These are phyloP conservation scores for Triticum turgidum DNA, from an alignment of 176 grass and related monocot genomes.

Conservation along the genomic window DNA sequence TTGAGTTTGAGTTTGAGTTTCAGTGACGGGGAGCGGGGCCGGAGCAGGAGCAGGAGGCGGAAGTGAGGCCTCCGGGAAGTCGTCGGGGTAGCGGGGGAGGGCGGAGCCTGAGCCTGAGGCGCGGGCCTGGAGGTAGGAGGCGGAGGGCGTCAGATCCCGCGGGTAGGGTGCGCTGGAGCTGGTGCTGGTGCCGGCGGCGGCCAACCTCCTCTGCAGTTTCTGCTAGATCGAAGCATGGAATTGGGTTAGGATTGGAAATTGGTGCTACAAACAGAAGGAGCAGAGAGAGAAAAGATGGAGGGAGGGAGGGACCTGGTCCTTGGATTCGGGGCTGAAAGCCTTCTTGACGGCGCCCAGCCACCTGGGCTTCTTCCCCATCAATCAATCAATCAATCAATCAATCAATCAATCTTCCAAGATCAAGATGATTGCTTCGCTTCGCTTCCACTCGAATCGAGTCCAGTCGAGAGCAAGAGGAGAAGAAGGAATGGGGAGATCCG, in stretches of 20 bases:
- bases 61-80: slow-evolving; percentile 29
- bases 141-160: slow-evolving; percentile 45
- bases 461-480: too few relatives aligned
- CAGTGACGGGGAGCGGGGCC: not conserved
- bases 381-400: too few relatives aligned
- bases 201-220: slow-evolving; percentile 55
- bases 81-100: slow-evolving; percentile 26
- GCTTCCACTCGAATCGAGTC: too few relatives aligned
- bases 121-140: slow-evolving; percentile 20
- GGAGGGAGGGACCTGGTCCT: slow-evolving; percentile 7
- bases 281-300: not conserved
- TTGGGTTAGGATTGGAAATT: slow-evolving; percentile 21
- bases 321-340: slow-evolving; percentile 69
- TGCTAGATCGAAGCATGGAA: slow-evolving; percentile 25
- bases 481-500: too few relatives aligned
- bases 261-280: too few relatives aligned
- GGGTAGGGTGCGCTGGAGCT: not conserved
- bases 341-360: slow-evolving; percentile 80
- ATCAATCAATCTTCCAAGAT: too few relatives aligned
- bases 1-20: not conserved
- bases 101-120: not conserved
- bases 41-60: not conserved
- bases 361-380: slow-evolving; percentile 72
- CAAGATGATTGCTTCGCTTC: not conserved
- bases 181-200: not conserved